phyloP scores from a whole-genome alignment of 225 moss, liverwort and hornwort species.

The Sphagnum tenellum region DNA sequence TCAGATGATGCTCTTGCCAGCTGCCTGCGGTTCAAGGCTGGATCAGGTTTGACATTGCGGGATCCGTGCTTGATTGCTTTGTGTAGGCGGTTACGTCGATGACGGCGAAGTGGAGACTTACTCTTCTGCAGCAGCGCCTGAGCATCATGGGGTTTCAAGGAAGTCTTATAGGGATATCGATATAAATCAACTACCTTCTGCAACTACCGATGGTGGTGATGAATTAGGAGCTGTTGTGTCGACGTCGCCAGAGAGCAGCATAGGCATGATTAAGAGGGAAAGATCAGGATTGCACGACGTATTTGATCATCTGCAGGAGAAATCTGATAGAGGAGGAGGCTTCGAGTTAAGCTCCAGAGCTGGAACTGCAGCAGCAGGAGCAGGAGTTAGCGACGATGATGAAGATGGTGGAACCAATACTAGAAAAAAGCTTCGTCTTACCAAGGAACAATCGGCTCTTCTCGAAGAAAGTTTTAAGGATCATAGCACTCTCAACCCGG shows the following conservation, averaged over 20 bases:
- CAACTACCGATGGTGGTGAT: constrained; percentile 59
- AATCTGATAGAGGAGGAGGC: constrained; percentile 5
- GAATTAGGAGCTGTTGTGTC: constrained; percentile 40
- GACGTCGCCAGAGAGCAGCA: constrained; percentile 35
- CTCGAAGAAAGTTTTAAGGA: constrained; percentile 96
- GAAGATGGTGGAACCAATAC: constrained; percentile 90
- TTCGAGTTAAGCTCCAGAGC: constrained; percentile 55
- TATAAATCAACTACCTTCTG: constrained; percentile 89
- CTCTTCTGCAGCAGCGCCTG: constrained; percentile 35
- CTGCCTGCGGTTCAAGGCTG: not conserved
- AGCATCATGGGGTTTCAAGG: constrained; percentile 25
- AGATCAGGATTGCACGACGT: constrained; percentile 54
- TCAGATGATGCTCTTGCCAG: not conserved
- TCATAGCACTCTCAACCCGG: constrained; percentile 87
- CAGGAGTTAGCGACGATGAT: constrained; percentile 34
- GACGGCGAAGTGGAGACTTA: constrained; percentile 80
- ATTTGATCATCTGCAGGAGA: constrained; percentile 71
- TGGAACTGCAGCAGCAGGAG: constrained; percentile 14
- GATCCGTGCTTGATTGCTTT: not conserved
- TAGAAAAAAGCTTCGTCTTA: constrained; percentile 86
- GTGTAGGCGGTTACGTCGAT: constrained; percentile 40
- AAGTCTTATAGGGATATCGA: constrained; percentile 59
- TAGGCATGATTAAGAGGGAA: constrained; percentile 61
- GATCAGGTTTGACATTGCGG: not conserved
- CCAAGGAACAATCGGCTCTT: constrained; percentile 88